These are phyloP conservation scores for Candida nemodendra DNA, from an alignment of 805 yeast species.

Conservation along the genomic window DNA sequence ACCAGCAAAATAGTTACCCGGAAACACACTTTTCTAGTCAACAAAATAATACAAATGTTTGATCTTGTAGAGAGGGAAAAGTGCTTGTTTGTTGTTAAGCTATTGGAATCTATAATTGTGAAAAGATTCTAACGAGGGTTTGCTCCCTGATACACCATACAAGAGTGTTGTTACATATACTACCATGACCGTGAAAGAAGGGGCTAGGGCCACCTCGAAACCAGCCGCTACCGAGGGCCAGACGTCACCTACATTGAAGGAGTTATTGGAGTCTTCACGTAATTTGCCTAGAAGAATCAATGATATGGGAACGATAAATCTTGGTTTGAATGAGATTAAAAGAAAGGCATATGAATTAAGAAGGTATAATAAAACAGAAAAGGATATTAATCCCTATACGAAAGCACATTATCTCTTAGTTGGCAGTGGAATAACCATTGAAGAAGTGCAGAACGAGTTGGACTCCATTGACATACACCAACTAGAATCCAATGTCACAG, in stretches of 20 bases:
- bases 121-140: too few relatives aligned
- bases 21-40: too few relatives aligned
- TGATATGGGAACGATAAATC: slow-evolving; percentile 76
- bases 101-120: too few relatives aligned
- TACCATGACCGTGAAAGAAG: slow-evolving; percentile 1
- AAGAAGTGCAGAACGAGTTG: slow-evolving; percentile 68
- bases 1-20: background rate
- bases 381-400: slow-evolving; percentile 45
- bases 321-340: slow-evolving; percentile 76
- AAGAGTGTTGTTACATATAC: too few relatives aligned
- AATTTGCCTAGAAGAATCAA: slow-evolving; percentile 65
- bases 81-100: too few relatives aligned
- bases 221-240: slow-evolving; percentile 9
- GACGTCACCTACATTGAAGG: slow-evolving; percentile 46
- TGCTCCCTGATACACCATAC: too few relatives aligned
- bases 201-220: background rate
- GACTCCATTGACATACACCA: slow-evolving; percentile 37
- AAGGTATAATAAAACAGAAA: slow-evolving; percentile 36
- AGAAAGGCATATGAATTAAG: slow-evolving; percentile 62
- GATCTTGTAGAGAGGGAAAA: too few relatives aligned
- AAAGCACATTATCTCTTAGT: slow-evolving; percentile 88
- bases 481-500: slow-evolving; percentile 12
- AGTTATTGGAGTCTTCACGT: slow-evolving; percentile 72
- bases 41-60: too few relatives aligned
- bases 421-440: slow-evolving; percentile 83